phyloP scores from a whole-genome alignment of 108 stramenopile genomes.

The Chaetoceros tenuissimus region DNA sequence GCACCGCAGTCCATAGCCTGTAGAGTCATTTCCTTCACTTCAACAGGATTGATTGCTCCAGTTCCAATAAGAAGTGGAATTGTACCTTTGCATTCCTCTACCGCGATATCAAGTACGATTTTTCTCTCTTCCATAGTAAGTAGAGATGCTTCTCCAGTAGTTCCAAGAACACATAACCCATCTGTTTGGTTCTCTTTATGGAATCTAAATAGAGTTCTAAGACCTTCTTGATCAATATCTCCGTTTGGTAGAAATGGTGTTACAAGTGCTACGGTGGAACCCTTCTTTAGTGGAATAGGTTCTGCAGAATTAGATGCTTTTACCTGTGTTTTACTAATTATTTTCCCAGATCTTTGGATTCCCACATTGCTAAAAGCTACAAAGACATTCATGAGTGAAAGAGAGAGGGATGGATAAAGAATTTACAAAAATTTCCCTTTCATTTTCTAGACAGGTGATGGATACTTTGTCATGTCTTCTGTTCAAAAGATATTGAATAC shows the following conservation, averaged over 20 bases:
- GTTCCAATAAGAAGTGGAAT: slow-evolving; percentile 73
- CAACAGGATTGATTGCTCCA: slow-evolving; percentile 66
- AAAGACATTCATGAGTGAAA: no score
- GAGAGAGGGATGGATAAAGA: no score
- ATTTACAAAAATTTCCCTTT: no score
- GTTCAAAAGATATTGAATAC: no score
- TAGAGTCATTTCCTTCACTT: slow-evolving; percentile 62
- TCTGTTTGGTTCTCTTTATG: slow-evolving; percentile 76
- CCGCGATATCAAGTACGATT: slow-evolving; percentile 55
- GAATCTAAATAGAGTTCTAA: slow-evolving; percentile 59
- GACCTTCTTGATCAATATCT: slow-evolving; percentile 57
- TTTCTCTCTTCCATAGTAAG: slow-evolving; percentile 72
- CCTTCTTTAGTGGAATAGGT: slow-evolving; percentile 27
- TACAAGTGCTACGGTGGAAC: slow-evolving; percentile 79
- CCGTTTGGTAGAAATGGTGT: slow-evolving; percentile 75
- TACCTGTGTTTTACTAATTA: not conserved
- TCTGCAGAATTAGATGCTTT: not conserved
- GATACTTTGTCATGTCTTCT: no score
- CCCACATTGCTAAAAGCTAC: no score
- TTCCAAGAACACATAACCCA: slow-evolving; percentile 83
- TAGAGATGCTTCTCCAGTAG: slow-evolving; percentile 88
- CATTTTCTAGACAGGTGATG: no score
- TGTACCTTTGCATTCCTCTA: slow-evolving; percentile 67
- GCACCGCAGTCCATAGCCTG: slow-evolving; percentile 85
- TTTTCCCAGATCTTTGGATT: no score